phyloP scores from a whole-genome alignment of 805 yeast genomes.

The Kodamaea sagamina region DNA sequence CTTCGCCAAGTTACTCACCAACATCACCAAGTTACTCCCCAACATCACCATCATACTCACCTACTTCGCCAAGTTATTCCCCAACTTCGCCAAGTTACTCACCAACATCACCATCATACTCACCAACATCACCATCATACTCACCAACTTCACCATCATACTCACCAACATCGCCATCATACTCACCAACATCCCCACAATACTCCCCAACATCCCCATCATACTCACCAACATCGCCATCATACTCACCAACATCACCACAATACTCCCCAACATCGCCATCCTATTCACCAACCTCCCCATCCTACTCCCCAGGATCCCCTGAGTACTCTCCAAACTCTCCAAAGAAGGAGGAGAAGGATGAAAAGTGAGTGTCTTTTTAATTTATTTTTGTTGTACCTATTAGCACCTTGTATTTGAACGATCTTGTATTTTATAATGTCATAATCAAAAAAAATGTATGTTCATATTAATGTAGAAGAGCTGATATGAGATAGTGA shows the following conservation, averaged over 20 bases:
- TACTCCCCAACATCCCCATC: conserved; percentile 57
- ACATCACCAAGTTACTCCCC: conserved; percentile 67
- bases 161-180: conserved; percentile 64
- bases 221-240: conserved; percentile 30
- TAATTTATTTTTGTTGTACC: conserved; percentile 10
- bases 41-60: conserved; percentile 59
- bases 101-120: conserved; percentile 73
- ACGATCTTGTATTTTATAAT: conserved; percentile 13
- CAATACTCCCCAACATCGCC: conserved; percentile 31
- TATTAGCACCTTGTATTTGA: conserved; percentile 9
- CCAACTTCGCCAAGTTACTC: conserved; percentile 82
- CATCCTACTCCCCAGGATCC: conserved; percentile 32
- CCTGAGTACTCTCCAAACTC: conserved; percentile 50
- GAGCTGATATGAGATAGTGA: no score
- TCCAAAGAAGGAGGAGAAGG: conserved; percentile 31
- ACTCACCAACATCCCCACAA: conserved; percentile 72
- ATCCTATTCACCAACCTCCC: conserved; percentile 29
- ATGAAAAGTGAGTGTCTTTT: conserved; percentile 12
- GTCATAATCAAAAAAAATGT: conserved; percentile 6
- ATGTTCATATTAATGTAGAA: conserved; percentile 9
- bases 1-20: conserved; percentile 75
- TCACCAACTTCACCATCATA: conserved; percentile 77
- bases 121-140: conserved; percentile 80
- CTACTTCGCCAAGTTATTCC: conserved; percentile 68
- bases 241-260: conserved; percentile 32